These are phyloP conservation scores for Discostella stelligeroides DNA, from an alignment of 108 stramenopile species.

Conservation along the genomic window DNA sequence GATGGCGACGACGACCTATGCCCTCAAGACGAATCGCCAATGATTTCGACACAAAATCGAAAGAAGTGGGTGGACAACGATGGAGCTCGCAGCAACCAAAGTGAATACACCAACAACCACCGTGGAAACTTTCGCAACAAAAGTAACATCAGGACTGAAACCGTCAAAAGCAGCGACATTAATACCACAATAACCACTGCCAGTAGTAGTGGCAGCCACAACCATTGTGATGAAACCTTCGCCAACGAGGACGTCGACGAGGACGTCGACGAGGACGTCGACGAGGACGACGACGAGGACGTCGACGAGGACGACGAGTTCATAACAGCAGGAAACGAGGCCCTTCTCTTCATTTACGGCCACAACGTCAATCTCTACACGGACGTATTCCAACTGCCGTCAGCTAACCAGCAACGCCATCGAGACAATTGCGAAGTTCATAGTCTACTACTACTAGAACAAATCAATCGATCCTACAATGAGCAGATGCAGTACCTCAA, in stretches of 20 bases:
- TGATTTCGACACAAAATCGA: too few relatives aligned
- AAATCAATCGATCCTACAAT: not conserved
- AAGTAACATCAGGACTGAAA: not conserved
- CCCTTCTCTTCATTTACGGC: constrained; percentile 3
- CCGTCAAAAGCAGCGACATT: too few relatives aligned
- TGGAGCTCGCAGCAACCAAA: too few relatives aligned
- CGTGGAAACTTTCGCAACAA: not conserved
- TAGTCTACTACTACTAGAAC: not conserved
- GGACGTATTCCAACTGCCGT: constrained; percentile 4
- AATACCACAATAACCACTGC: too few relatives aligned
- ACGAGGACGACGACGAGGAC: not conserved
- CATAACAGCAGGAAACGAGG: constrained; percentile 2
- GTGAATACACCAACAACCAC: not conserved
- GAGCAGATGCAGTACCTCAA: not conserved
- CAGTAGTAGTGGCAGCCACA: not conserved
- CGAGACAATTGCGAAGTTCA: too few relatives aligned
- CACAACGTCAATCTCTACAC: constrained; percentile 16
- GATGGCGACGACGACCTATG: too few relatives aligned
- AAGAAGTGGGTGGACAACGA: too few relatives aligned
- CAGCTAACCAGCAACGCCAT: too few relatives aligned
- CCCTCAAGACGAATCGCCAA: too few relatives aligned
- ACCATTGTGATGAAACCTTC: not conserved
- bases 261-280: not conserved
- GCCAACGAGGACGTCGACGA: constrained; percentile 2
- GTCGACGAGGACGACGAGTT: constrained; percentile 2